phyloP scores from a whole-genome alignment of 2,329 filamentous ascomycete species.

The Hymenoscyphus repandus region DNA sequence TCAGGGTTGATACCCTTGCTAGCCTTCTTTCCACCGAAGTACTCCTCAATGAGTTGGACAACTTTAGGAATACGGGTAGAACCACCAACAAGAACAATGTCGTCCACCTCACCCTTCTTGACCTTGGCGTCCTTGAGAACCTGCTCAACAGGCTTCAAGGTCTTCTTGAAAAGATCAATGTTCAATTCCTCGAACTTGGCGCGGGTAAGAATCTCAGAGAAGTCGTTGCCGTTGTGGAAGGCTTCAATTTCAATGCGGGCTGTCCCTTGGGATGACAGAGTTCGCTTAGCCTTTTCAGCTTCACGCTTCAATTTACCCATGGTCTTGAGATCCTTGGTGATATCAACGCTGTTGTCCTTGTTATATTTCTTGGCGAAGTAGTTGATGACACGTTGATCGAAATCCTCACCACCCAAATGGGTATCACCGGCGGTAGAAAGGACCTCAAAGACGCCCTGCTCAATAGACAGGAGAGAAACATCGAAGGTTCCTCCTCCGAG shows the following conservation, averaged over 20 bases:
- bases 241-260: conserved; percentile 94
- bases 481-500: conserved; percentile 92
- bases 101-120: conserved; percentile 90
- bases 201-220: conserved; percentile 95
- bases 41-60: conserved; percentile 89
- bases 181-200: conserved; percentile 99
- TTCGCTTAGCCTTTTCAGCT: conserved; percentile 99
- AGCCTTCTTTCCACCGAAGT: conserved; percentile 91
- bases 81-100: conserved; percentile 96
- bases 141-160: conserved; percentile 96
- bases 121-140: conserved; percentile 97
- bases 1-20: conserved; percentile 99
- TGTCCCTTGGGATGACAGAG: conserved; percentile 89
- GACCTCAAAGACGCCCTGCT: conserved; percentile 91
- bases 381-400: conserved; percentile 96
- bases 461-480: conserved; percentile 88
- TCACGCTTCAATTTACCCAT: conserved; percentile 99
- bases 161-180: conserved; percentile 99
- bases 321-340: conserved; percentile 91
- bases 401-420: conserved; percentile 97
- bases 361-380: conserved; percentile 97
- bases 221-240: conserved; percentile 94
- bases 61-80: conserved; percentile 99
- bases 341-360: conserved; percentile 92
- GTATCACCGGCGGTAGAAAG: conserved; percentile 94